Evolutionary conservation across 371 early-diverging fungal genomes (phyloP).

Genomic region (Mortierella sp.): DNA sequence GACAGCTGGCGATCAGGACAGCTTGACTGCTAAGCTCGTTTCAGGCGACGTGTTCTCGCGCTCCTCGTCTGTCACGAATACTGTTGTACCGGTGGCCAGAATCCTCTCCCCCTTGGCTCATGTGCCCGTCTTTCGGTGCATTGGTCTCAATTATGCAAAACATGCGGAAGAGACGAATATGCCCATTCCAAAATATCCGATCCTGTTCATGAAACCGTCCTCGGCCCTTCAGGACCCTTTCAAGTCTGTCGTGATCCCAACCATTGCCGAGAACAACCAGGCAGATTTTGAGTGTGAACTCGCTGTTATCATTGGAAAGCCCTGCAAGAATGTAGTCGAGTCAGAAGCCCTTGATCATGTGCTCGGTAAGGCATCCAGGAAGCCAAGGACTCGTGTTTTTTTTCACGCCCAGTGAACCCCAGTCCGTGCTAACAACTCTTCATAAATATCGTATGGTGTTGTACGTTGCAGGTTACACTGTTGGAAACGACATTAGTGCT

Average conservation of each 20-base stretch:
- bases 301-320: conserved; percentile 69
- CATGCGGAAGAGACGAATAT: conserved; percentile 67
- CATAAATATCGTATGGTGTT: background rate
- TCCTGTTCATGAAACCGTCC: conserved; percentile 69
- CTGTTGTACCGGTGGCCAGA: conserved; percentile 55
- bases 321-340: conserved; percentile 61
- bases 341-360: conserved; percentile 65
- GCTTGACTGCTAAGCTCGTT: conserved; percentile 58
- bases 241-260: conserved; percentile 62
- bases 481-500: conserved; percentile 69
- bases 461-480: conserved; percentile 65
- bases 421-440: background rate
- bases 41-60: conserved; percentile 58
- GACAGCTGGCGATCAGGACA: conserved; percentile 16
- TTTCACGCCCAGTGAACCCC: background rate
- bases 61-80: conserved; percentile 53
- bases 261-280: conserved; percentile 60
- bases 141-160: conserved; percentile 69
- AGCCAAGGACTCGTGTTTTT: conserved; percentile 1
- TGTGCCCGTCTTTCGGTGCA: conserved; percentile 61
- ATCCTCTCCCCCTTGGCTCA: conserved; percentile 60
- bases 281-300: conserved; percentile 73
- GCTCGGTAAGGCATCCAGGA: conserved; percentile 57
- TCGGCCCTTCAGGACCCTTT: conserved; percentile 59
- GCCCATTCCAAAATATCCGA: conserved; percentile 61